Evolutionary conservation across 2,329 filamentous ascomycete genomes (phyloP).

Genomic region (Fusarium sacchari): DNA sequence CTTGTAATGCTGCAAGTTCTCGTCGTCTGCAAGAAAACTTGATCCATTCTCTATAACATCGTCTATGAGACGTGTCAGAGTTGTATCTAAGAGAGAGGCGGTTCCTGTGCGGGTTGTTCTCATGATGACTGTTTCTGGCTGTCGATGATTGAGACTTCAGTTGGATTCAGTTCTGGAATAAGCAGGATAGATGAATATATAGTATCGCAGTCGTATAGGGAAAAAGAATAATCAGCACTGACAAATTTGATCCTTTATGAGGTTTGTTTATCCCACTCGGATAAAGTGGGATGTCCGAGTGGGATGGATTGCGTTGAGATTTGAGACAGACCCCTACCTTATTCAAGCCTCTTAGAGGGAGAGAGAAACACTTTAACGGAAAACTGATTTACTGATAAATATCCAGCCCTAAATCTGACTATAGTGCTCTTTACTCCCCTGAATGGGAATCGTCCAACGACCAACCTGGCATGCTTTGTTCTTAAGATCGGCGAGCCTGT

Average conservation of each 20-base stretch:
- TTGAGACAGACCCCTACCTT: accelerated
- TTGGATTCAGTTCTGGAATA: accelerated
- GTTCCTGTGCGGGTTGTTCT: background rate
- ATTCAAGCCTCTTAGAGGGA: background rate
- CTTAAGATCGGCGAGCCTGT: background rate
- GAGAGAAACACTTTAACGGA: too few species aligned
- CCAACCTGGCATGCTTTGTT: background rate
- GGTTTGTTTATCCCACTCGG: constrained; percentile 20
- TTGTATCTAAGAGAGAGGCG: background rate
- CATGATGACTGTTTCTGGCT: background rate
- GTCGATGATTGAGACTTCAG: accelerated
- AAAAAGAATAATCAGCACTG: background rate
- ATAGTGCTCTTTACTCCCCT: accelerated
- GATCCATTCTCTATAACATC: background rate
- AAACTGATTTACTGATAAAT: background rate
- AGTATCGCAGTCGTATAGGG: accelerated
- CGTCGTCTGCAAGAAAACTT: background rate
- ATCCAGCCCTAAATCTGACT: accelerated
- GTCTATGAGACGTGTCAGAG: constrained; percentile 13
- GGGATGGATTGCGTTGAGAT: background rate
- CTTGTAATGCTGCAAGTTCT: constrained; percentile 17
- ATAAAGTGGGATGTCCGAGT: constrained; percentile 4
- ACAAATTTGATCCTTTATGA: background rate
- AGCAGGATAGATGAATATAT: accelerated
- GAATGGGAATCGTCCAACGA: accelerated